phyloP scores from a whole-genome alignment of 179 eudicot species.

The Carnegiea gigantea region DNA sequence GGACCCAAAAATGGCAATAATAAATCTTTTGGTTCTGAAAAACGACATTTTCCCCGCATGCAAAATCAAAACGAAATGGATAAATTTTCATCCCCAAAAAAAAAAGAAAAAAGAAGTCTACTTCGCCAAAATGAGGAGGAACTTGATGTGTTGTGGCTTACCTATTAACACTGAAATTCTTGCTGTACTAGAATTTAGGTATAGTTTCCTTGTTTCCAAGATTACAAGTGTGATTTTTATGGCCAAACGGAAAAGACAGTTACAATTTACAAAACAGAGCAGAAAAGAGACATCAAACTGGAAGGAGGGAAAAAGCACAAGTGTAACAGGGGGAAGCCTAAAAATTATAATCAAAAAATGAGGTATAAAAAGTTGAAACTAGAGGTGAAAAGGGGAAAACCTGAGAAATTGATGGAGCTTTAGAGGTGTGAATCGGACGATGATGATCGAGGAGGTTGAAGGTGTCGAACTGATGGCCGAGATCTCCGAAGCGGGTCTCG shows the following conservation, averaged over 20 bases:
- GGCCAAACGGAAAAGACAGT: neutral
- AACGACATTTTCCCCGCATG: neutral
- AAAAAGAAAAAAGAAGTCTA: too few relatives aligned
- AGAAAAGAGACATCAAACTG: neutral
- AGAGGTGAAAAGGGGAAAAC: neutral
- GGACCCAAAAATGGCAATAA: neutral
- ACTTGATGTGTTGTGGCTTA: neutral
- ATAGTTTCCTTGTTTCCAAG: neutral
- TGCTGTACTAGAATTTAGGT: neutral
- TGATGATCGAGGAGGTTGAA: slow-evolving; percentile 15
- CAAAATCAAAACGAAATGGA: neutral
- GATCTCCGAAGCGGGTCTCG: slow-evolving; percentile 3
- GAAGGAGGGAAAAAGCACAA: neutral
- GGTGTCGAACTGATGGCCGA: slow-evolving; percentile 14
- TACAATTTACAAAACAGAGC: neutral
- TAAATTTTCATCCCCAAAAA: too few relatives aligned
- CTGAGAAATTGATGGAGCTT: neutral
- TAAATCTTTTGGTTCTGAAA: too few relatives aligned
- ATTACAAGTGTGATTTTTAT: neutral
- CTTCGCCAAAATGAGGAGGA: neutral
- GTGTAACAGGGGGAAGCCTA: neutral
- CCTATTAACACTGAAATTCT: neutral
- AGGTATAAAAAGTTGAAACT: neutral
- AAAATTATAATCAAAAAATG: neutral
- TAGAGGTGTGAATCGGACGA: neutral